phyloP scores from a whole-genome alignment of 306 rosid species.

The Crotalaria pallida region DNA sequence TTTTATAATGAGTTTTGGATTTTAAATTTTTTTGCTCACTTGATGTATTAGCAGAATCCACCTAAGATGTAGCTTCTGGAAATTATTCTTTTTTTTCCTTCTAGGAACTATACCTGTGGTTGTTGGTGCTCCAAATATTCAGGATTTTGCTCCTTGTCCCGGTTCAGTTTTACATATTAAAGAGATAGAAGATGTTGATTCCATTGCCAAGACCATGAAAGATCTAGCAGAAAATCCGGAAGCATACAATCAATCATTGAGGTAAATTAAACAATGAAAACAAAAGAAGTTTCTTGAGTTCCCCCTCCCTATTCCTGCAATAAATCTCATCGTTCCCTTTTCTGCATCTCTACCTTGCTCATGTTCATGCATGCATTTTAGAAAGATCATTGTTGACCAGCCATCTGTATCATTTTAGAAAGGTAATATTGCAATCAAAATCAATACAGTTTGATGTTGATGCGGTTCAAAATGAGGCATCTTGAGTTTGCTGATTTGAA shows the following conservation, averaged over 20 bases:
- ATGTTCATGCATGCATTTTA: not conserved
- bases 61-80: constrained; percentile 8
- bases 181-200: constrained; percentile 57
- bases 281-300: not conserved
- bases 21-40: not conserved
- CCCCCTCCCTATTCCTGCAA: not conserved
- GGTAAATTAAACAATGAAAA: constrained; percentile 42
- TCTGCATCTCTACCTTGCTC: not conserved
- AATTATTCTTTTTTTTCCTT: constrained; percentile 16
- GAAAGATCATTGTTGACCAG: not conserved
- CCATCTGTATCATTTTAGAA: not conserved
- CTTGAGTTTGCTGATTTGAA: not conserved
- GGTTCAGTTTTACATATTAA: constrained; percentile 72
- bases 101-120: constrained; percentile 88
- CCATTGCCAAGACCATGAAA: constrained; percentile 71
- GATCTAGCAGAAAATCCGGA: constrained; percentile 67
- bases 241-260: constrained; percentile 72
- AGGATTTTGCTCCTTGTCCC: constrained; percentile 76
- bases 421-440: not conserved
- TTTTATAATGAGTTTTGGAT: not conserved
- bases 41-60: not conserved
- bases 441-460: not conserved
- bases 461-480: not conserved
- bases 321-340: not conserved
- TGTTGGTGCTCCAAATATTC: constrained; percentile 91